Evolutionary conservation across 2,329 filamentous ascomycete species (phyloP).

Genomic region (Elsinoe batatas): DNA sequence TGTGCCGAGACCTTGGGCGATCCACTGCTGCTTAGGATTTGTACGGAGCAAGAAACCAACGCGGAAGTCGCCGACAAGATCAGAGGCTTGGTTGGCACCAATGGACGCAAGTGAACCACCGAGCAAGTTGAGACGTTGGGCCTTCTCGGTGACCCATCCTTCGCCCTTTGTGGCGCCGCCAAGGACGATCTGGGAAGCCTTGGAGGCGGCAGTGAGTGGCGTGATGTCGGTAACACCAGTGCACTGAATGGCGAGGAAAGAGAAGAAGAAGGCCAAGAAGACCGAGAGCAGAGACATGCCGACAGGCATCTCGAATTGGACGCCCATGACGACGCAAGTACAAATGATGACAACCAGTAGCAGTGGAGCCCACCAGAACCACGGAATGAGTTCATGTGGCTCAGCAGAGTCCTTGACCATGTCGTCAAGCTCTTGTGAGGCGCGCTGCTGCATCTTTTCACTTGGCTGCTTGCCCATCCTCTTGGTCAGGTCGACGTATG

Average conservation of each 20-base stretch:
- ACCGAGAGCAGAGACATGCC: conserved; percentile 48
- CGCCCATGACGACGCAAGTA: conserved; percentile 42
- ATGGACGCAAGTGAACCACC: conserved; percentile 43
- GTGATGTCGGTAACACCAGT: conserved; percentile 47
- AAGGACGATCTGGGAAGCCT: conserved; percentile 59
- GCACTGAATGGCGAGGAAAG: conserved; percentile 52
- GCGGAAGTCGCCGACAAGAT: conserved; percentile 54
- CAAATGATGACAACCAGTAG: conserved; percentile 41
- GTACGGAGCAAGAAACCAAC: conserved; percentile 59
- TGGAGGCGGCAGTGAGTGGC: conserved; percentile 56
- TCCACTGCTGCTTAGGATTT: conserved; percentile 55
- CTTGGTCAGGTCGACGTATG: conserved; percentile 32
- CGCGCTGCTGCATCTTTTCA: conserved; percentile 35
- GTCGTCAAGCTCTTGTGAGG: conserved; percentile 30
- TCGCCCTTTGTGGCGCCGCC: conserved; percentile 52
- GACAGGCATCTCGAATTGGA: conserved; percentile 47
- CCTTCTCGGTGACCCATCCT: conserved; percentile 39
- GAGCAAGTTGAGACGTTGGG: conserved; percentile 56
- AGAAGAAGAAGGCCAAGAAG: conserved; percentile 51
- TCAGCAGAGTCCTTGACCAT: conserved; percentile 43
- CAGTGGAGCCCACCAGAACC: conserved; percentile 45
- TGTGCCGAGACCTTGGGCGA: conserved; percentile 54
- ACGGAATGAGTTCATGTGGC: conserved; percentile 39
- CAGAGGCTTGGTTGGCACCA: conserved; percentile 33
- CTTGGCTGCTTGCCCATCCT: conserved; percentile 34